These are phyloP conservation scores for Solanum commersonii DNA, from an alignment of 257 asterid species.

Conservation along the genomic window DNA sequence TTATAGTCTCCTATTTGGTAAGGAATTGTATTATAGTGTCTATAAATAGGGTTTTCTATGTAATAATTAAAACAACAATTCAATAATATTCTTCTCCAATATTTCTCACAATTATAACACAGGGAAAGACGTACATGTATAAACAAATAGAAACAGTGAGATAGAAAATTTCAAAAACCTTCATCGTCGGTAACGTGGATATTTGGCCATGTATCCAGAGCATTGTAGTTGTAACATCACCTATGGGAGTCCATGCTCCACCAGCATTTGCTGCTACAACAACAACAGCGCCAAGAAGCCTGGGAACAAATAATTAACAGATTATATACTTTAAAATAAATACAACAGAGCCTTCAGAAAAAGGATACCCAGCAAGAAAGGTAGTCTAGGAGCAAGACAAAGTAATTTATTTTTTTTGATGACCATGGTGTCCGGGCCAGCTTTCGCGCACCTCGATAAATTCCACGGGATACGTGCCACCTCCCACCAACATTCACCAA, in stretches of 20 bases:
- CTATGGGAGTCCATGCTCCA: slow-evolving; percentile 99
- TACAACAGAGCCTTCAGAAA: neutral
- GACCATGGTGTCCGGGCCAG: neutral
- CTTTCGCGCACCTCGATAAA: neutral
- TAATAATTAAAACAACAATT: no score
- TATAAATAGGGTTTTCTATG: no score
- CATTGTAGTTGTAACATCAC: slow-evolving; percentile 98
- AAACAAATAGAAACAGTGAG: neutral
- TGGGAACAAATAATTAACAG: slow-evolving; percentile 22
- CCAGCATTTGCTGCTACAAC: slow-evolving; percentile 99
- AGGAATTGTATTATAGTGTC: no score
- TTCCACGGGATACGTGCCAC: neutral
- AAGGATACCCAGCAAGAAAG: neutral
- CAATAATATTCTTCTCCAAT: no score
- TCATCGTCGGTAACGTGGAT: slow-evolving; percentile 86
- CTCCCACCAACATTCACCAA: neutral
- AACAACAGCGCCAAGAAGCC: slow-evolving; percentile 95
- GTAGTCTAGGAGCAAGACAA: neutral
- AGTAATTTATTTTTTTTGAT: neutral
- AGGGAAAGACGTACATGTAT: neutral
- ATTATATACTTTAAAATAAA: neutral
- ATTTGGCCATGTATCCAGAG: slow-evolving; percentile 99
- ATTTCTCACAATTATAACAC: neutral
- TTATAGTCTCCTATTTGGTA: no score
- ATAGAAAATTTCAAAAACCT: slow-evolving; percentile 36